Evolutionary conservation across 2,329 filamentous ascomycete genomes (phyloP), one percentile per base, ranked within the genome.

Genomic region (Blumeria hordei): DNA sequence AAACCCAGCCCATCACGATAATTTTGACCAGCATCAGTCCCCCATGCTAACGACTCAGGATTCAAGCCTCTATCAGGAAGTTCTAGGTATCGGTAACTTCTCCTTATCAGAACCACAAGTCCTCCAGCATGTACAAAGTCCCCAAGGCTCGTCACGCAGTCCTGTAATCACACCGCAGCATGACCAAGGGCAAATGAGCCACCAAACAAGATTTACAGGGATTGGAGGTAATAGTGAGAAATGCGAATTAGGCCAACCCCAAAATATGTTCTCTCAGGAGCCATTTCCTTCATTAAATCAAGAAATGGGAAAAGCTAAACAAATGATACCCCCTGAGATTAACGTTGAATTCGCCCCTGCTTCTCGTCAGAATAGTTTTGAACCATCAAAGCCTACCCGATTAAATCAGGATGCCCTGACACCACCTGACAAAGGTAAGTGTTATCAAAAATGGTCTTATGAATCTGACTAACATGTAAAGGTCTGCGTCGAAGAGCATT

Each of bases 261-360:
- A 71, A 50, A 73, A 75, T 21, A 69, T 74, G 56, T 81, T 78
- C 62, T 67, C 69, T 36, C 71, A 73, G 54, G 73, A 75, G 55
- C 69, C 71, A 3, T 67, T 72, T 54, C 67, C 73, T 58, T 68
- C 67, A 57, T 62, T 68, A 55, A 70, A 72, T 59, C 68, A 72
- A 34, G 83, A 88, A 56, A 76, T 85, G 65, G 77, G 78, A 6
- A 80, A 76, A 64, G 78, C 76, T 49, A 77, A 81, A 53, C 76
- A 84, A 60, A 92, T 94, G 81, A 83, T 83, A 3, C 85, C 88
- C n/a, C 88, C 88, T 0, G 85, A 88, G 54, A 95, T 95, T 68
- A 94, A 92, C 64, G 92, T 95, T 62, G 85, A 94, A 65, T 88
- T 86, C 67, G 88, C 88, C 14, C 88, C 88, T 28, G 81, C 81